Evolutionary conservation across 768 basidiomycete genomes (phyloP), one percentile per base, ranked within the genome.

Genomic region (Boletus fagicola): DNA sequence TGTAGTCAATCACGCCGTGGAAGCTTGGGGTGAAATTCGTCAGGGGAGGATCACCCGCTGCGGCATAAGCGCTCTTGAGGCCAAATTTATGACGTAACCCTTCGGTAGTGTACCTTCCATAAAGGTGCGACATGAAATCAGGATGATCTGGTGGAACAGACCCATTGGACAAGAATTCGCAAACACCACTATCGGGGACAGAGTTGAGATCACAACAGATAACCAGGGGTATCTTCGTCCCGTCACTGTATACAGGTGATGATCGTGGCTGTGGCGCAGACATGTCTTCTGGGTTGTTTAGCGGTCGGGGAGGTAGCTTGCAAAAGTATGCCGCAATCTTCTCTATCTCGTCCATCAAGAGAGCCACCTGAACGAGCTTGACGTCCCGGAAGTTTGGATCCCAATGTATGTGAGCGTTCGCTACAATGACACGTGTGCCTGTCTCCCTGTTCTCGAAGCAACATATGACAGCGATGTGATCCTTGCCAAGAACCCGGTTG

Each of bases 191-290:
- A 11, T 77, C 76, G 1, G 92, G 90, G 2, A 87, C 75, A 49
- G 94, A 96, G 78, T 99, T 99, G 78, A 89, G 94, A 75, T 99
- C 97, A n/a, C 94, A 94, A 64, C 90, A 91, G 56, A 98, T 77
- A 71, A 99, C 82, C 58, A 90, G 73, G 10, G 97, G 96, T 68
- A 98, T 97, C 79, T 92, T 92, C 49, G 81, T 80, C 18, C 89
- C 92, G 67, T 96, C 93, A 13, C 83, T 64, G 70, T 98, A 98
- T 22, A 75, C 68, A 18, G 92, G 92, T 24, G 83, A 80, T 15
- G 82, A 75, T 28, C 82, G 81, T 46, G 76, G 68, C 5, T 72
- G 61, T 40, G 68, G 40, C 35, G 70, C 43, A 35, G 62, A 60
- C 36, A 36, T 59, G 22, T 72, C 72, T 26, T 72, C 71, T 4